These are phyloP conservation scores for Microbotryomycetes sp. DNA, from an alignment of 1,284 basidiomycete species.

Conservation along the genomic window DNA sequence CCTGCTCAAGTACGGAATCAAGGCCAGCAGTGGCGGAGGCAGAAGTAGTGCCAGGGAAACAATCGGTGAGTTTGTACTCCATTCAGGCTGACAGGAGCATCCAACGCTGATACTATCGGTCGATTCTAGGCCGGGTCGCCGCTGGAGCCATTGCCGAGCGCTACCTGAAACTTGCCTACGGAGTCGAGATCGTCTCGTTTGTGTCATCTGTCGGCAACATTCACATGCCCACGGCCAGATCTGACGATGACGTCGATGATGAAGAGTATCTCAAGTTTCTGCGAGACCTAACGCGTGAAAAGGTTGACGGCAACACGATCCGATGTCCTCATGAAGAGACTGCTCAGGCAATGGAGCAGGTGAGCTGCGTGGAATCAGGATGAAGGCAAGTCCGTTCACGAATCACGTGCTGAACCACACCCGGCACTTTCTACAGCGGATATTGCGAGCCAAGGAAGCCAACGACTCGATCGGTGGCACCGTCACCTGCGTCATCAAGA, in stretches of 20 bases:
- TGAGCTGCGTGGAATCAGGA: slow-evolving; percentile 41
- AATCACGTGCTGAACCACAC: neutral
- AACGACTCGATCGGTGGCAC: slow-evolving; percentile 96
- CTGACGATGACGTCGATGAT: slow-evolving; percentile 63
- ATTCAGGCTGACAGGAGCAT: too few species aligned
- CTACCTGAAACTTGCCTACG: slow-evolving; percentile 81
- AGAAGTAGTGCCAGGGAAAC: slow-evolving; percentile 93
- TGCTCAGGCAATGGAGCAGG: slow-evolving; percentile 82
- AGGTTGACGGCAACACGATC: slow-evolving; percentile 81
- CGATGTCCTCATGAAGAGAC: slow-evolving; percentile 87
- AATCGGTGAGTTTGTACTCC: slow-evolving; percentile 60
- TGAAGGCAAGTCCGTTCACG: too few species aligned
- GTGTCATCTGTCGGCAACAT: slow-evolving; percentile 94
- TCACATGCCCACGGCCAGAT: slow-evolving; percentile 56
- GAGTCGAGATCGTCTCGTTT: slow-evolving; percentile 93
- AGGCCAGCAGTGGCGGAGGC: slow-evolving; percentile 94
- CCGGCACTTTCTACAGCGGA: slow-evolving; percentile 54
- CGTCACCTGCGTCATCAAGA: slow-evolving; percentile 90
- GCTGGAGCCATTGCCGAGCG: slow-evolving; percentile 97
- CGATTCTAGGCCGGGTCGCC: slow-evolving; percentile 89
- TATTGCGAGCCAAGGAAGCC: slow-evolving; percentile 83
- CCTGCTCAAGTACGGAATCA: slow-evolving; percentile 93
- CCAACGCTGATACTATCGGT: neutral
- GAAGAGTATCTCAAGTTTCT: slow-evolving; percentile 79
- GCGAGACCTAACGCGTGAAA: slow-evolving; percentile 68